Evolutionary conservation across 139 green algal genomes (phyloP).

Genomic region (Spirogloea muscicola): DNA sequence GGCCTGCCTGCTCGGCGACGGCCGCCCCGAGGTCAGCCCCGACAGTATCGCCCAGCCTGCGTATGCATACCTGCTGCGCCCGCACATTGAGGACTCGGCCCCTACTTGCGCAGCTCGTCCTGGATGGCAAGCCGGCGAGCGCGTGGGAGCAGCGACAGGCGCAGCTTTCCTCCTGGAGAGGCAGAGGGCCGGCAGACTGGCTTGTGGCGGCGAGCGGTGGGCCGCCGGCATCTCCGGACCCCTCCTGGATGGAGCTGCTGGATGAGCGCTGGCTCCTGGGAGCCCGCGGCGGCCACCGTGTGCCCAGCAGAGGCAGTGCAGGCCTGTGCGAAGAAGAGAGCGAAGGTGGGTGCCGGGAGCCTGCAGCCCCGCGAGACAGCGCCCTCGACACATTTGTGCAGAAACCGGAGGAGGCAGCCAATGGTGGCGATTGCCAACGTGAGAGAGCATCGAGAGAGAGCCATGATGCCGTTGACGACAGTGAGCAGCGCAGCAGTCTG

Average conservation of each 20-base stretch:
- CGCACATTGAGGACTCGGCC: neutral
- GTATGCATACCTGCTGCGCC: neutral
- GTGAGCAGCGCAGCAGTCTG: too few relatives aligned
- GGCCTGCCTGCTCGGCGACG: slow-evolving; percentile 3
- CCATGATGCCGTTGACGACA: too few relatives aligned
- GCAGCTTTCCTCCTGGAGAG: neutral
- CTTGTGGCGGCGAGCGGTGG: too few relatives aligned
- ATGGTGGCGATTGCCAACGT: too few relatives aligned
- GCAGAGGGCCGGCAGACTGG: neutral
- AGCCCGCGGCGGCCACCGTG: neutral
- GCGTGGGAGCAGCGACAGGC: neutral
- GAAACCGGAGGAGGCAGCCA: too few relatives aligned
- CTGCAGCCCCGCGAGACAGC: too few relatives aligned
- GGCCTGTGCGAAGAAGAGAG: too few relatives aligned
- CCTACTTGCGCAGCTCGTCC: neutral
- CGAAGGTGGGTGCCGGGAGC: too few relatives aligned
- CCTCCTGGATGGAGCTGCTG: neutral
- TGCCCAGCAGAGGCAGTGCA: neutral
- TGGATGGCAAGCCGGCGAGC: slow-evolving; percentile 1
- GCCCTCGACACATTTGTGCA: too few relatives aligned
- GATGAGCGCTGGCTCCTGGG: neutral
- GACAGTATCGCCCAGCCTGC: neutral
- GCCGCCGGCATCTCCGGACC: too few relatives aligned
- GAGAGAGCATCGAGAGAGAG: too few relatives aligned
- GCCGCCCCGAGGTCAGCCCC: neutral